phyloP scores from a whole-genome alignment of 176 grass and related monocot species.

The Zoysia japonica region DNA sequence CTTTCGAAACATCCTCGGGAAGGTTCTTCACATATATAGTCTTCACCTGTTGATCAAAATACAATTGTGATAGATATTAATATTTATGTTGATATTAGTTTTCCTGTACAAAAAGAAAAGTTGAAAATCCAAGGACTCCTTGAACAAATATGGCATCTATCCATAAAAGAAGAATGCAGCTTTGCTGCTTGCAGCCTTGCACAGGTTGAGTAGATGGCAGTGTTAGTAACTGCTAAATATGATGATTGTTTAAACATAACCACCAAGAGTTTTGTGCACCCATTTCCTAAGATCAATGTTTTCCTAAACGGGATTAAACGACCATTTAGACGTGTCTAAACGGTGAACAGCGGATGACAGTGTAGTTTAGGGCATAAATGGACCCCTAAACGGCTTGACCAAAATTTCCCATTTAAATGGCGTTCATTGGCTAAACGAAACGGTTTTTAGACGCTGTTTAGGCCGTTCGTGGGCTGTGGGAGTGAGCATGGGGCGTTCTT shows the following conservation, averaged over 20 bases:
- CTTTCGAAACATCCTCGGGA: slow-evolving; percentile 80
- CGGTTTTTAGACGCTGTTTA: no score
- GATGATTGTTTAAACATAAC: neutral
- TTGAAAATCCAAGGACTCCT: neutral
- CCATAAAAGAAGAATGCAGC: neutral
- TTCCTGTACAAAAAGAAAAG: neutral
- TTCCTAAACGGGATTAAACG: no score
- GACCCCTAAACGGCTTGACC: no score
- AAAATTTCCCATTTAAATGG: no score
- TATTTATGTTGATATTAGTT: neutral
- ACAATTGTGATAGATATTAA: neutral
- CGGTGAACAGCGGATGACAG: no score
- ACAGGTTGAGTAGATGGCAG: neutral
- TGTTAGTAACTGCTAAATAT: neutral
- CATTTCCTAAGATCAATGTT: no score
- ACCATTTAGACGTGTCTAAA: no score
- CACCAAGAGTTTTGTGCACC: neutral
- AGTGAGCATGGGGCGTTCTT: no score
- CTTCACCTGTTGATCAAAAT: slow-evolving; percentile 62
- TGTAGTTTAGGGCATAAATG: no score
- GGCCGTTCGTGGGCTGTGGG: no score
- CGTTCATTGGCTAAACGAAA: no score
- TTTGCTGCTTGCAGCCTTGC: neutral
- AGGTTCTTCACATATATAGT: slow-evolving; percentile 97
- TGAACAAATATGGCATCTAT: neutral